Evolutionary conservation across 768 basidiomycete genomes (phyloP).

Genomic region (Amanita thiersii): DNA sequence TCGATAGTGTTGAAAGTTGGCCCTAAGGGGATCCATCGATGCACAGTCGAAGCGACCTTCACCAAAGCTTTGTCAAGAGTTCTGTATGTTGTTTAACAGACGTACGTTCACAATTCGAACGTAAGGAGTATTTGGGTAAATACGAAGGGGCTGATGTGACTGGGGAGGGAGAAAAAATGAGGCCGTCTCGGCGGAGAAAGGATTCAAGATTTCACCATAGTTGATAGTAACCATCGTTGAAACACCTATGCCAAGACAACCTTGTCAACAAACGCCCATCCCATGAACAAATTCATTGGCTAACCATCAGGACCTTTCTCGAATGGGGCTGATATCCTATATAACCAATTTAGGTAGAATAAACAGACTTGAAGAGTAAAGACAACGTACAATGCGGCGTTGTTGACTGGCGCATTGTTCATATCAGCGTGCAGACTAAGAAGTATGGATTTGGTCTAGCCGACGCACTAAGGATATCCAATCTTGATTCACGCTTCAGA

Average conservation of each 20-base stretch:
- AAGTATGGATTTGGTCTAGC: not conserved
- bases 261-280: constrained; percentile 8
- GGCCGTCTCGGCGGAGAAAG: not conserved
- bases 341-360: not conserved
- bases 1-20: constrained; percentile 21
- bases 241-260: constrained; percentile 22
- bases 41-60: constrained; percentile 25
- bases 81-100: constrained; percentile 5
- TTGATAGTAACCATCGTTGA: constrained; percentile 34
- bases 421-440: not conserved
- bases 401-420: constrained; percentile 36
- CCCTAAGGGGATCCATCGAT: constrained; percentile 15
- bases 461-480: constrained; percentile 47
- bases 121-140: constrained; percentile 48
- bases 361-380: not conserved
- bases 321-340: constrained; percentile 11
- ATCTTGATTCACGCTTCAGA: constrained; percentile 35
- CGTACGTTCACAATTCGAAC: constrained; percentile 55
- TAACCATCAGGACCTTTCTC: constrained; percentile 11
- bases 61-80: not conserved
- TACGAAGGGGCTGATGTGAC: constrained; percentile 46
- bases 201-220: constrained; percentile 18
- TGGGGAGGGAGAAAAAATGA: constrained; percentile 14
- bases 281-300: constrained; percentile 8
- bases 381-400: constrained; percentile 39